A percentile compares a stretch with the other conserved stretches of the same genome.
These are phyloP conservation scores for Candida germanica DNA, from an alignment of 805 yeast species.

Conservation along the genomic window DNA sequence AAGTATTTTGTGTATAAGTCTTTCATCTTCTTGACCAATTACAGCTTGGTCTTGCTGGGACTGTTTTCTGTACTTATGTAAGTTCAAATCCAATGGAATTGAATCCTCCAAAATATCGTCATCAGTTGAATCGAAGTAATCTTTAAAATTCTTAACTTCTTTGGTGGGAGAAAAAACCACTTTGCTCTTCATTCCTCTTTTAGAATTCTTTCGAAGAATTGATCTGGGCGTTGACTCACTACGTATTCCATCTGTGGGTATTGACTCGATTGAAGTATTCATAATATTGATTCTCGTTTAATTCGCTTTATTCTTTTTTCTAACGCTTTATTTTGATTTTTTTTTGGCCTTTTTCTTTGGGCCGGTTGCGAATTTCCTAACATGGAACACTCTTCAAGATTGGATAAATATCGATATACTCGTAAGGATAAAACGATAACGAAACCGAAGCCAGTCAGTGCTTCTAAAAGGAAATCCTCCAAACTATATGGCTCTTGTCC, in stretches of 20 bases:
- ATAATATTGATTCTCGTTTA: constrained; percentile 1
- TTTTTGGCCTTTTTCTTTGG: constrained; percentile 4
- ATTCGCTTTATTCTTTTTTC: neutral
- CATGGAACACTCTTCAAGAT: constrained; percentile 2
- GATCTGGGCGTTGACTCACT: constrained; percentile 16
- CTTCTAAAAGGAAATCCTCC: neutral
- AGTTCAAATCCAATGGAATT: neutral
- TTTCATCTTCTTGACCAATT: constrained; percentile 3
- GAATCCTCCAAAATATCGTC: constrained; percentile 4
- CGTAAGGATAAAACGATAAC: neutral
- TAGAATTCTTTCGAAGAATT: constrained; percentile 9
- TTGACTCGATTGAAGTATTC: constrained; percentile 4
- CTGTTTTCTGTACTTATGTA: neutral
- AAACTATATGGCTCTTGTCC: neutral
- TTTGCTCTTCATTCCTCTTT: constrained; percentile 10
- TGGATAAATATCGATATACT: constrained; percentile 2
- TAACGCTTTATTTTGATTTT: constrained; percentile 1
- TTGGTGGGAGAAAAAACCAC: constrained; percentile 36
- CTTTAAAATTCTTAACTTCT: constrained; percentile 18
- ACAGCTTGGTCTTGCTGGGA: neutral
- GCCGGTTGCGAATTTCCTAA: too few relatives aligned
- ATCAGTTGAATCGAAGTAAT: constrained; percentile 15
- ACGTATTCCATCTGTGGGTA: constrained; percentile 4
- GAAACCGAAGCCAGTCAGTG: neutral
- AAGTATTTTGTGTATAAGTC: constrained; percentile 5